Evolutionary conservation across 2,329 filamentous ascomycete genomes (phyloP).

Genomic region (Exophiala viscosa): DNA sequence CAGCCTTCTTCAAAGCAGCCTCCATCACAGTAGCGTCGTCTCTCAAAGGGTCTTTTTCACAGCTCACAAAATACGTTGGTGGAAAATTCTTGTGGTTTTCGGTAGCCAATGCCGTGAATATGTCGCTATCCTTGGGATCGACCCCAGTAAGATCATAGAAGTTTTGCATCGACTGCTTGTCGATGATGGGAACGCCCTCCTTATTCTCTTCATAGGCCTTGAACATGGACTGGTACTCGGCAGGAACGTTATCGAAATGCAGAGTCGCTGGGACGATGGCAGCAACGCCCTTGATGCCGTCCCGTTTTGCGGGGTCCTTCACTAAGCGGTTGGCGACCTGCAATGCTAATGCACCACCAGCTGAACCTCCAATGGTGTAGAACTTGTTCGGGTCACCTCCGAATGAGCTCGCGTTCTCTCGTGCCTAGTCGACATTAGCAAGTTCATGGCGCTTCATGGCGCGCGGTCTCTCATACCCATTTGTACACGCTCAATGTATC

Average conservation of each 20-base stretch:
- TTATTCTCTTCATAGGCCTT: constrained; percentile 38
- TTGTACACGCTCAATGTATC: constrained; percentile 24
- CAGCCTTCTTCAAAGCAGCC: constrained; percentile 25
- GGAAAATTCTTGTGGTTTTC: constrained; percentile 28
- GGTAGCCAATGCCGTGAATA: constrained; percentile 22
- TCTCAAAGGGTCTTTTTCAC: constrained; percentile 24
- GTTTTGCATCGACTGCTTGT: constrained; percentile 22
- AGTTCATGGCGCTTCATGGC: background rate
- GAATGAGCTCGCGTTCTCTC: constrained; percentile 21
- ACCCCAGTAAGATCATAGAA: constrained; percentile 21
- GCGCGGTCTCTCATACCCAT: constrained; percentile 18
- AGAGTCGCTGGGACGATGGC: constrained; percentile 37
- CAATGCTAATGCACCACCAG: constrained; percentile 39
- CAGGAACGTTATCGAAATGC: constrained; percentile 37
- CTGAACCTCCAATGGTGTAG: constrained; percentile 38
- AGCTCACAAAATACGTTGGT: constrained; percentile 25
- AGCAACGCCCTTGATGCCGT: constrained; percentile 38
- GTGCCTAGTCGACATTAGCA: constrained; percentile 17
- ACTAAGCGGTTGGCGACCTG: constrained; percentile 37
- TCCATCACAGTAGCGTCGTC: constrained; percentile 28
- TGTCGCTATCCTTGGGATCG: constrained; percentile 20
- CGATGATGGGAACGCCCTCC: constrained; percentile 36
- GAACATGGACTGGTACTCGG: constrained; percentile 33
- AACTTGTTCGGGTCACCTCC: constrained; percentile 30
- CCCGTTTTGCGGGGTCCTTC: constrained; percentile 33